Evolutionary conservation across 148 eudicot species (phyloP).

Genomic region (Rheum nobile): DNA sequence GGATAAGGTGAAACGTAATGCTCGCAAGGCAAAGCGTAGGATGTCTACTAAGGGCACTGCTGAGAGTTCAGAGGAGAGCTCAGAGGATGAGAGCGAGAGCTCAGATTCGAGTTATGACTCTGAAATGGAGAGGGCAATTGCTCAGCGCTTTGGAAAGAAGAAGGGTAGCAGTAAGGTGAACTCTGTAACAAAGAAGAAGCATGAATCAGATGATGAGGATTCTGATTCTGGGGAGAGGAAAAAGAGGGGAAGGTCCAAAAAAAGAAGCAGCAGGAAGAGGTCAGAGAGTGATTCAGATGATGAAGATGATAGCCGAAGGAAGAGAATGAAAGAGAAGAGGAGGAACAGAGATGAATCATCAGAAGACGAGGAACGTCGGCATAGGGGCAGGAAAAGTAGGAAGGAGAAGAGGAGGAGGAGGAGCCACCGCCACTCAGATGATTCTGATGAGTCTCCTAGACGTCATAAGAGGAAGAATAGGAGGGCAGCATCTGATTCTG

Average conservation of each 20-base stretch:
- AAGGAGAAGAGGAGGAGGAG: slow-evolving; percentile 48
- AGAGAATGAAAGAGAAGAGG: slow-evolving; percentile 23
- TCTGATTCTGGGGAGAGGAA: slow-evolving; percentile 32
- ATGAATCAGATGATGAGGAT: slow-evolving; percentile 33
- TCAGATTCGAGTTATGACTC: slow-evolving; percentile 83
- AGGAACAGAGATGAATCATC: slow-evolving; percentile 12
- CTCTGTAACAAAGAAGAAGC: slow-evolving; percentile 29
- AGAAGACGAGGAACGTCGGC: slow-evolving; percentile 8
- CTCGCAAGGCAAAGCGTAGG: slow-evolving; percentile 27
- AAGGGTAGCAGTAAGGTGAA: slow-evolving; percentile 36
- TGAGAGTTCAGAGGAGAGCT: slow-evolving; percentile 54
- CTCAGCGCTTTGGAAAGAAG: slow-evolving; percentile 48
- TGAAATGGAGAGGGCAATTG: slow-evolving; percentile 76
- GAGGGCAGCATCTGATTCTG: slow-evolving; percentile 55
- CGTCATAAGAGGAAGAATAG: slow-evolving; percentile 54
- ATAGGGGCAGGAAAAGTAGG: slow-evolving; percentile 14
- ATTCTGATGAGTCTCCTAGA: slow-evolving; percentile 35
- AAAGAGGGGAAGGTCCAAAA: slow-evolving; percentile 56
- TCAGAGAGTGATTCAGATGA: slow-evolving; percentile 34
- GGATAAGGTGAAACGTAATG: slow-evolving; percentile 59
- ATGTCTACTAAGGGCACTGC: slow-evolving; percentile 9
- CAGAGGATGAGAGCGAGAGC: slow-evolving; percentile 64
- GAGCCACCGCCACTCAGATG: slow-evolving; percentile 56
- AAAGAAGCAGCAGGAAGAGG: slow-evolving; percentile 41
- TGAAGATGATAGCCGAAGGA: slow-evolving; percentile 28